These are phyloP conservation scores for Silybum marianum DNA, from an alignment of 129 eudicot species.

Conservation along the genomic window DNA sequence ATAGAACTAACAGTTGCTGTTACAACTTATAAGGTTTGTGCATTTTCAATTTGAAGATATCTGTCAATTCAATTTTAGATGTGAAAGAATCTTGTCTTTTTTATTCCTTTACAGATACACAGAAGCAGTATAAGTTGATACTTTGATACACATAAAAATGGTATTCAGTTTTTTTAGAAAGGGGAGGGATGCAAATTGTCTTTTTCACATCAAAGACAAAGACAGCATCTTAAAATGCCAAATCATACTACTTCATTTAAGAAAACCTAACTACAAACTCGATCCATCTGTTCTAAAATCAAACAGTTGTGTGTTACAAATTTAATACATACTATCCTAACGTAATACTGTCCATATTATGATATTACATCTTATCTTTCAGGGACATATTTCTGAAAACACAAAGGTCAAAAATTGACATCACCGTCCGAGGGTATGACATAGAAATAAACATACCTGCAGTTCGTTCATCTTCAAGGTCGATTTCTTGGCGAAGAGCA, in stretches of 20 bases:
- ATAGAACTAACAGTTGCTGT: neutral
- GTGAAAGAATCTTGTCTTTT: neutral
- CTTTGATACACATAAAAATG: neutral
- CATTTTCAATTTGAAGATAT: neutral
- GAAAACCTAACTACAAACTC: neutral
- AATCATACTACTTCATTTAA: neutral
- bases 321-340: neutral
- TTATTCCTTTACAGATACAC: neutral
- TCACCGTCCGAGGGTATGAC: neutral
- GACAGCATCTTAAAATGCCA: neutral
- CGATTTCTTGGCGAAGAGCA: slow-evolving; percentile 91
- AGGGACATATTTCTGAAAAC: neutral
- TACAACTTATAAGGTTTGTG: neutral
- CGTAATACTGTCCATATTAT: neutral
- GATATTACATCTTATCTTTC: neutral
- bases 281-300: neutral
- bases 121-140: neutral
- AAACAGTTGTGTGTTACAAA: neutral
- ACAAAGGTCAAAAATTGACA: neutral
- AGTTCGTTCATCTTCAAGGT: slow-evolving; percentile 84
- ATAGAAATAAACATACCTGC: slow-evolving; percentile 42
- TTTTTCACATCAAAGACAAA: too few relatives aligned
- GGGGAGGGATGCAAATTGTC: neutral
- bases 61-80: neutral
- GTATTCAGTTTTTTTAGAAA: too few relatives aligned